phyloP scores from a whole-genome alignment of 345 rosid species.

The Eucalyptus melliodora region DNA sequence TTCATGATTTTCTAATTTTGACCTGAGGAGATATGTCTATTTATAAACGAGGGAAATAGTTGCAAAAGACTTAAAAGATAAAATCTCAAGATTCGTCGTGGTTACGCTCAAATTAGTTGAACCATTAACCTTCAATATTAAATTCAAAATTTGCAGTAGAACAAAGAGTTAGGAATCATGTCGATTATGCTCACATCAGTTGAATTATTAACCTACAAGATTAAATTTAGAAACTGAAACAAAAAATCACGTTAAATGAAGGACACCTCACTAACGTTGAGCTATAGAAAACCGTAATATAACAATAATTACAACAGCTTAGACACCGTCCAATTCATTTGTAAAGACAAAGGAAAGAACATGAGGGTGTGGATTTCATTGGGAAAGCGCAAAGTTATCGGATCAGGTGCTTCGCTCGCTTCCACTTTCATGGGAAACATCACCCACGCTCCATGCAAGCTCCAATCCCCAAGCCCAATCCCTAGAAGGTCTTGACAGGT shows the following conservation, averaged over 20 bases:
- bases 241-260: no score
- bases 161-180: no score
- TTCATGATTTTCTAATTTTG: not conserved
- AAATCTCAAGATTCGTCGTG: no score
- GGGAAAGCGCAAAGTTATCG: not conserved
- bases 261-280: not conserved
- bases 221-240: not conserved
- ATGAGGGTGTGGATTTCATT: not conserved
- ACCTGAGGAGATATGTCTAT: not conserved
- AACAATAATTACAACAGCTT: not conserved
- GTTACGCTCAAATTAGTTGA: no score
- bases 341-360: not conserved
- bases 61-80: no score
- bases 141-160: no score
- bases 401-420: not conserved
- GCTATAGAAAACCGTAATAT: not conserved
- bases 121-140: not conserved
- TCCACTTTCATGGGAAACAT: not conserved
- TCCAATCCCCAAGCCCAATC: not conserved
- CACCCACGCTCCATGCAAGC: not conserved
- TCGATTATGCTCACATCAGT: no score
- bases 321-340: not conserved
- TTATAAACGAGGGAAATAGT: not conserved
- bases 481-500: not conserved
- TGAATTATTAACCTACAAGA: not conserved